Evolutionary conservation across 23 red algal genomes (phyloP).

Genomic region (Gracilaria domingensis): DNA sequence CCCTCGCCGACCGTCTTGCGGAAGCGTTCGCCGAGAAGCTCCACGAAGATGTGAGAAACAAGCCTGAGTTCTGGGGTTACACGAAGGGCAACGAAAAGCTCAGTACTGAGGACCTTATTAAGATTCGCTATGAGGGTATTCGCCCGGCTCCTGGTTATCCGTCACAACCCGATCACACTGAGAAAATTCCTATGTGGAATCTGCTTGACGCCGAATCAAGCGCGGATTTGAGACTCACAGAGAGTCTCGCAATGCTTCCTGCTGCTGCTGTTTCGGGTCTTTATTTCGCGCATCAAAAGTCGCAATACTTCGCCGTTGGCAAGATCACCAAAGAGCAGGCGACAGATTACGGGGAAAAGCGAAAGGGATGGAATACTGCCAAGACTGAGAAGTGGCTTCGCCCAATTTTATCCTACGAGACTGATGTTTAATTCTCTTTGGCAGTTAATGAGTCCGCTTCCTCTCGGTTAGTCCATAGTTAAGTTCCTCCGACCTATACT

Average conservation of each 20-base stretch:
- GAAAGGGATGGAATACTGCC: too few species aligned
- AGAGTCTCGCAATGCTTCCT: conserved; percentile 82
- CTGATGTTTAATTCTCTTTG: not conserved
- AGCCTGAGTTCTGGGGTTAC: conserved; percentile 77
- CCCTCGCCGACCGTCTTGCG: conserved; percentile 82
- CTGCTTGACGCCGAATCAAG: conserved; percentile 65
- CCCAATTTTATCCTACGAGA: too few species aligned
- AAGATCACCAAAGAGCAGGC: too few species aligned
- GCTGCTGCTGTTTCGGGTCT: conserved; percentile 83
- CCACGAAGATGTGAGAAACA: conserved; percentile 79
- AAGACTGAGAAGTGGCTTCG: not conserved
- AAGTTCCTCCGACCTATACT: too few species aligned
- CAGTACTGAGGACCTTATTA: conserved; percentile 75
- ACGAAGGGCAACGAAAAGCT: conserved; percentile 69
- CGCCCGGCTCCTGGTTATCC: conserved; percentile 83
- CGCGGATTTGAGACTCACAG: conserved; percentile 53
- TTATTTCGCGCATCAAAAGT: conserved; percentile 78
- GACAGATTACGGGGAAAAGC: too few species aligned
- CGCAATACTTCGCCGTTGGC: too few species aligned
- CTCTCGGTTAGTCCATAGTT: too few species aligned
- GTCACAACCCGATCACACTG: conserved; percentile 83
- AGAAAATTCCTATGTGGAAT: conserved; percentile 75
- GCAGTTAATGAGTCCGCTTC: too few species aligned
- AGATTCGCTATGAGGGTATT: conserved; percentile 87
- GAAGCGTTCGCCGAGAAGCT: conserved; percentile 86